Conservation (phyloP, 495 filamentous ascomycete genomes). For the Parathielavia appendiculata region DNA sequence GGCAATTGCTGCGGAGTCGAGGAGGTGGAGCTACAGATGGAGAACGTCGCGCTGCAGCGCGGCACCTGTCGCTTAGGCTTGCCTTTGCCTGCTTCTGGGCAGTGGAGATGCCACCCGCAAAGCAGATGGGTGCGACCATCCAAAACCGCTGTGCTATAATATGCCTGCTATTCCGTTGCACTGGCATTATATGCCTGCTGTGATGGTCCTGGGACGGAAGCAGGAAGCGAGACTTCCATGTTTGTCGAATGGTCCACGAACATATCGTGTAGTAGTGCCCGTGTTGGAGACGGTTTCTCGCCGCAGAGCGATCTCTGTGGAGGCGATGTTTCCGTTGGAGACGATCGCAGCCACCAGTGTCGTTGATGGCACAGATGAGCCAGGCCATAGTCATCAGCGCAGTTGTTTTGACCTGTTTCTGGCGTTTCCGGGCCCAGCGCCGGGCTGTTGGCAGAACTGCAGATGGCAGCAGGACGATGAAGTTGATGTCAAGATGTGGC, state of each 20-base stretch:
- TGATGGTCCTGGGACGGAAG: conserved; percentile 26
- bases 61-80: conserved; percentile 28
- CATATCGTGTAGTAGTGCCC: too few species aligned
- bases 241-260: conserved; percentile 23
- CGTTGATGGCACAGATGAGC: too few species aligned
- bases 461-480: conserved; percentile 11
- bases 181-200: conserved; percentile 31
- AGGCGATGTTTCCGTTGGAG: background rate
- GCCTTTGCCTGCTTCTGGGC: conserved; percentile 16
- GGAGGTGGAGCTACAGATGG: background rate
- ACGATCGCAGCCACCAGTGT: background rate
- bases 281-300: too few species aligned
- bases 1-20: conserved; percentile 10
- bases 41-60: conserved; percentile 16
- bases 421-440: conserved; percentile 2
- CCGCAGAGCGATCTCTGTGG: background rate
- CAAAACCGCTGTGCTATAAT: conserved; percentile 24
- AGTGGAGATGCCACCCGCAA: conserved; percentile 12
- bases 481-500: too few species aligned
- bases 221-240: conserved; percentile 17
- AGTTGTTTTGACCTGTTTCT: background rate
- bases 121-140: conserved; percentile 19
- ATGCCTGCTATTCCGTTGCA: conserved; percentile 18
- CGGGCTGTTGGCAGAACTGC: conserved; percentile 8
- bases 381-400: background rate